Evolutionary conservation across 306 rosid species (phyloP).

Genomic region (Luffa acutangula): DNA sequence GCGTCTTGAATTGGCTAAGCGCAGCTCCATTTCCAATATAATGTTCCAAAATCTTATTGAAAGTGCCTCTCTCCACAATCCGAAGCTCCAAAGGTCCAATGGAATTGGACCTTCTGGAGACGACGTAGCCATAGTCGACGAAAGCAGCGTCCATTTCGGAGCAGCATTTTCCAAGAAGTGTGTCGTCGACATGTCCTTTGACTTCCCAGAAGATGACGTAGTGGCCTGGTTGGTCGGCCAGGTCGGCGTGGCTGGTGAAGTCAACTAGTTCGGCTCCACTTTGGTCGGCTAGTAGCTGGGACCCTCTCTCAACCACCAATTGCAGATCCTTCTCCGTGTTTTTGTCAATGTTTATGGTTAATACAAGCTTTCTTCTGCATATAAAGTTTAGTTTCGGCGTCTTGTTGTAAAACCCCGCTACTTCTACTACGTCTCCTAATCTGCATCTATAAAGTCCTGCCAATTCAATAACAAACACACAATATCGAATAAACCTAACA

Average conservation of each 20-base stretch:
- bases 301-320: constrained; percentile 63
- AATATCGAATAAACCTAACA: too few species aligned
- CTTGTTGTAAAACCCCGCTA: constrained; percentile 55
- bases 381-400: constrained; percentile 72
- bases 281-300: constrained; percentile 26
- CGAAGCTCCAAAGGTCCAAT: constrained; percentile 74
- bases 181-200: constrained; percentile 57
- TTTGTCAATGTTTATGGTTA: constrained; percentile 76
- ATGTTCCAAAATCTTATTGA: constrained; percentile 59
- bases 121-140: constrained; percentile 76
- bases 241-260: constrained; percentile 69
- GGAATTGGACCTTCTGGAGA: constrained; percentile 51
- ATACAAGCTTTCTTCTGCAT: constrained; percentile 65
- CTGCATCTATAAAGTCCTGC: constrained; percentile 82
- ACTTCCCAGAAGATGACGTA: constrained; percentile 81
- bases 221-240: constrained; percentile 44
- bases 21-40: constrained; percentile 62
- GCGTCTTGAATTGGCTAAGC: constrained; percentile 80
- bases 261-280: constrained; percentile 56
- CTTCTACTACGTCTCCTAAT: constrained; percentile 96
- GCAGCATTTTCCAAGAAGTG: constrained; percentile 42
- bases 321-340: constrained; percentile 90
- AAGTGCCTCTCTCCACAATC: constrained; percentile 60
- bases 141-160: constrained; percentile 62
- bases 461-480: too few species aligned